Percentiles rank a stretch among this genome's conserved stretches.
phyloP scores from a whole-genome alignment of 192 early-diverging fungal species.

The Coemansia furcata region DNA sequence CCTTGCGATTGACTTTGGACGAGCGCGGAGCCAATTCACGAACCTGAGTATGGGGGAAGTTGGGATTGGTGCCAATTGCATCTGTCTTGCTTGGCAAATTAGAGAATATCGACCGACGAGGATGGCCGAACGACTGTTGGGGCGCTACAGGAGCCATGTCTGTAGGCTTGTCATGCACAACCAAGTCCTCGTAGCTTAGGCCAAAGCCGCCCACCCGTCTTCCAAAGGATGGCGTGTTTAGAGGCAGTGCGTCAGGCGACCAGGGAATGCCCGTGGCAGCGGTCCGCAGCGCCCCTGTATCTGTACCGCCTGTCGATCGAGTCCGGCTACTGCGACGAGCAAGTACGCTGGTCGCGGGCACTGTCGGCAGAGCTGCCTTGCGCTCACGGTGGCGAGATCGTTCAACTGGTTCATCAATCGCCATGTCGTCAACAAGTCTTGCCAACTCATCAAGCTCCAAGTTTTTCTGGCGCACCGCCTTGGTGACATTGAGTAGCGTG shows the following conservation, averaged over 20 bases:
- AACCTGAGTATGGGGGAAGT: conserved; percentile 35
- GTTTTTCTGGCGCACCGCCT: conserved; percentile 45
- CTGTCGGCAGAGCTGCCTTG: neutral
- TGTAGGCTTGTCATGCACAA: neutral
- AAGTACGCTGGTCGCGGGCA: neutral
- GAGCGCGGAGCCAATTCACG: conserved; percentile 44
- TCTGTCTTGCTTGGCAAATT: neutral
- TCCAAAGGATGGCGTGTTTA: conserved; percentile 15
- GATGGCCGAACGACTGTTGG: neutral
- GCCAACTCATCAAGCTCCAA: conserved; percentile 48
- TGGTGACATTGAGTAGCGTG: conserved; percentile 41
- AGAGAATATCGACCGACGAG: neutral
- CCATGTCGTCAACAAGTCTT: conserved; percentile 17
- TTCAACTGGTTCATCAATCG: neutral
- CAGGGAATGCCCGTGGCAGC: conserved; percentile 41
- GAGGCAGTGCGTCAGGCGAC: conserved; percentile 23
- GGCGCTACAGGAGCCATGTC: neutral
- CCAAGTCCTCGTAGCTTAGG: conserved; percentile 26
- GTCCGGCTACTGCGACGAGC: neutral
- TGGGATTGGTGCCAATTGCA: neutral
- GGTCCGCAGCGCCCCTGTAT: conserved; percentile 3
- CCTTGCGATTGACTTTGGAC: conserved; percentile 24
- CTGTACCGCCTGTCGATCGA: neutral
- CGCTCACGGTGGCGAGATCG: neutral
- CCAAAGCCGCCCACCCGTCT: conserved; percentile 30